A percentile compares a stretch with the other conserved stretches of the same genome.
Conservation (phyloP, 2,329 filamentous ascomycete species). For the Metarhizium robertsii region DNA sequence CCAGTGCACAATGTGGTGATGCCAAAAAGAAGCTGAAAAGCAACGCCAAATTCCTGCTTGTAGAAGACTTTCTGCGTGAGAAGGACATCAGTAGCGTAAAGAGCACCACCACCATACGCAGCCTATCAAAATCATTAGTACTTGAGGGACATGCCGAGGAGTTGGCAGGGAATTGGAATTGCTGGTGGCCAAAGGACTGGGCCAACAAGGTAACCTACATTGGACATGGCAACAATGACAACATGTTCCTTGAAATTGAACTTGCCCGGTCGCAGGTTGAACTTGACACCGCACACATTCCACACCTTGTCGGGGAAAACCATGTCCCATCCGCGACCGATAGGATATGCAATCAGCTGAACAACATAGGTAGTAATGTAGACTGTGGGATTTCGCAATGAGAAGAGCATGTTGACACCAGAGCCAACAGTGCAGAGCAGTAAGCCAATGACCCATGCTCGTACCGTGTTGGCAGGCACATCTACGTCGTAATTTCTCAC, state of each 20-base stretch:
- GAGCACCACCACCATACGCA: slow-evolving; percentile 45
- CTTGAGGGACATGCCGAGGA: not conserved
- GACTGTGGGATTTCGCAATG: slow-evolving; percentile 48
- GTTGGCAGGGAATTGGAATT: not conserved
- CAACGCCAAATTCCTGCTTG: slow-evolving; percentile 43
- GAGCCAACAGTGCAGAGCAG: slow-evolving; percentile 54
- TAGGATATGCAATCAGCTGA: slow-evolving; percentile 52
- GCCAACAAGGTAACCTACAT: slow-evolving; percentile 33
- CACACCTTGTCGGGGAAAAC: slow-evolving; percentile 43
- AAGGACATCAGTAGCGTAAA: slow-evolving; percentile 46
- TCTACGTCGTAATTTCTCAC: slow-evolving; percentile 57
- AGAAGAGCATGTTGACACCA: slow-evolving; percentile 52
- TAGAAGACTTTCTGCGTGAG: slow-evolving; percentile 47
- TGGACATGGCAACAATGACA: slow-evolving; percentile 55
- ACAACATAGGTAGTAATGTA: slow-evolving; percentile 52
- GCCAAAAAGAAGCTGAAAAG: slow-evolving; percentile 43
- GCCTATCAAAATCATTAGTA: slow-evolving; percentile 24
- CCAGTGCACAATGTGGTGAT: slow-evolving; percentile 48
- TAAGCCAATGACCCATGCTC: slow-evolving; percentile 54
- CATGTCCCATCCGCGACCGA: slow-evolving; percentile 45
- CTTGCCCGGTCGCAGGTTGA: slow-evolving; percentile 46
- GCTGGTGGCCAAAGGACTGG: not conserved
- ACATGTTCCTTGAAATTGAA: slow-evolving; percentile 57
- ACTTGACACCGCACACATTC: slow-evolving; percentile 41
- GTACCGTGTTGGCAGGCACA: slow-evolving; percentile 54